phyloP scores from a whole-genome alignment of 345 rosid species.

The Streptanthus diversifolius region DNA sequence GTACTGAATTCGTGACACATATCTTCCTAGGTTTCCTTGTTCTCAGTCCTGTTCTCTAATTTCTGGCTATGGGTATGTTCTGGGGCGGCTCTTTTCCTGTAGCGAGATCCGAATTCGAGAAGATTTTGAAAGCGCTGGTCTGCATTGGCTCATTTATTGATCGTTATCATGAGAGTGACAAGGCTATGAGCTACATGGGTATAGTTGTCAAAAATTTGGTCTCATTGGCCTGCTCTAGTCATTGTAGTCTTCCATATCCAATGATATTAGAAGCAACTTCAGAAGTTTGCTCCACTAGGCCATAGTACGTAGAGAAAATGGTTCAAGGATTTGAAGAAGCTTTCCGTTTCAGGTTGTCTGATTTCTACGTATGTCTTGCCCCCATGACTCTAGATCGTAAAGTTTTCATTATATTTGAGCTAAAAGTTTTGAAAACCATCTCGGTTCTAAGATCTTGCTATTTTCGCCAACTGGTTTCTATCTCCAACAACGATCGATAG shows the following conservation, averaged over 20 bases:
- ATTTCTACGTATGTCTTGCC: conserved; percentile 58
- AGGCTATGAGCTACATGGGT: conserved; percentile 49
- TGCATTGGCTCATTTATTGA: conserved; percentile 64
- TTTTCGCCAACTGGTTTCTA: not conserved
- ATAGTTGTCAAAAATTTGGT: conserved; percentile 57
- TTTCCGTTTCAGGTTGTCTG: conserved; percentile 48
- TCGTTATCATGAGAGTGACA: conserved; percentile 49
- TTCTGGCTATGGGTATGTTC: conserved; percentile 57
- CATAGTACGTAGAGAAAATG: conserved; percentile 53
- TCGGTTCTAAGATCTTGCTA: not conserved
- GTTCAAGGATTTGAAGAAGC: conserved; percentile 61
- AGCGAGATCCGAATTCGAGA: conserved; percentile 55
- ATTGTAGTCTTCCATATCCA: conserved; percentile 46
- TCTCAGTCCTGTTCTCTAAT: not conserved
- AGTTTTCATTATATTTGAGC: not conserved
- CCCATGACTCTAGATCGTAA: conserved; percentile 3
- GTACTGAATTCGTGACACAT: not conserved
- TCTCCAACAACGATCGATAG: conserved; percentile 3
- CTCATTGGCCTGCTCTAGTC: conserved; percentile 45
- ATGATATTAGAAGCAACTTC: conserved; percentile 63
- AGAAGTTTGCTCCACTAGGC: conserved; percentile 55
- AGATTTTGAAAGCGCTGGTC: conserved; percentile 68
- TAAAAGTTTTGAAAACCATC: not conserved
- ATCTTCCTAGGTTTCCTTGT: conserved; percentile 4
- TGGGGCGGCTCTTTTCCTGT: conserved; percentile 48